A percentile compares a stretch with the other conserved stretches of the same genome.
Evolutionary conservation across 306 rosid species (phyloP).

Genomic region (Urtica urens): DNA sequence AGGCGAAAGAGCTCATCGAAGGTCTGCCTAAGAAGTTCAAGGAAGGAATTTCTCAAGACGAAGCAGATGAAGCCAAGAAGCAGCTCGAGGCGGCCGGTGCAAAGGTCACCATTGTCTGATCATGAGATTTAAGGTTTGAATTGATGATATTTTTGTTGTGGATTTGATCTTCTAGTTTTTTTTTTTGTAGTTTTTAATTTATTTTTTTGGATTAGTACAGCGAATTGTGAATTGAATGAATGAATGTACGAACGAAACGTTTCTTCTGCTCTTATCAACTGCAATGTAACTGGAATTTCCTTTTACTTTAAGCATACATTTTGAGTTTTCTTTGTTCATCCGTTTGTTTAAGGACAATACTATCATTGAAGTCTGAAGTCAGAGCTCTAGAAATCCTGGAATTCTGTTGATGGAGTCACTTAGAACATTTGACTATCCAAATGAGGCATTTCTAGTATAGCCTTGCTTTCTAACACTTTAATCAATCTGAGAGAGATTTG

Average conservation of each 20-base stretch:
- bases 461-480: no score
- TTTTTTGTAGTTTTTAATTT: background rate
- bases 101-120: slow-evolving; percentile 49
- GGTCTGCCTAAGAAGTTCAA: slow-evolving; percentile 90
- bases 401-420: no score
- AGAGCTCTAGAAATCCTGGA: no score
- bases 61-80: slow-evolving; percentile 90
- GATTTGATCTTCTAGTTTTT: background rate
- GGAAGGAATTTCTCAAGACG: slow-evolving; percentile 67
- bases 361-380: background rate
- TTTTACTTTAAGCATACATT: background rate
- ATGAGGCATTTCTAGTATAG: no score
- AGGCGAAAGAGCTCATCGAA: slow-evolving; percentile 85
- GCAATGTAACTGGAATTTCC: slow-evolving; percentile 8
- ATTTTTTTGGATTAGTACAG: slow-evolving; percentile 11
- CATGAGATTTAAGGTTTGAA: background rate
- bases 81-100: slow-evolving; percentile 94
- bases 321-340: background rate
- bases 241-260: no score
- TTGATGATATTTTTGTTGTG: slow-evolving; percentile 7
- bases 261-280: slow-evolving; percentile 1
- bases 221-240: slow-evolving; percentile 1
- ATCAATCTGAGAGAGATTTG: no score
- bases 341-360: background rate
- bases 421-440: no score